phyloP scores from a whole-genome alignment of 2,329 filamentous ascomycete genomes.

The Colletotrichum horii region DNA sequence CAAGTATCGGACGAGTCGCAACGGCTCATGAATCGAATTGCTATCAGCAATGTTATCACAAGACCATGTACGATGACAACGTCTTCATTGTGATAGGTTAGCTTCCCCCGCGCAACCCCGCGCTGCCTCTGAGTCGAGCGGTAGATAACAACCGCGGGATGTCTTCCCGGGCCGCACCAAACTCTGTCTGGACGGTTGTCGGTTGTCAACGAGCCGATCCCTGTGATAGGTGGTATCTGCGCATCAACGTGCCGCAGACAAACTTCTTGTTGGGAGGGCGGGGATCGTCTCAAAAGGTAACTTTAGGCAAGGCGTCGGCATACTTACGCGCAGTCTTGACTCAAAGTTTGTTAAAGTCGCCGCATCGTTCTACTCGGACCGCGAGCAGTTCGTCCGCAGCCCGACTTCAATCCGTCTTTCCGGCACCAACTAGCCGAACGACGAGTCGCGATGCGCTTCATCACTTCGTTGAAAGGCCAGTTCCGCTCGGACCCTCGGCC shows the following conservation, averaged over 20 bases:
- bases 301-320: not conserved
- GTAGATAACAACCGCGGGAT: not conserved
- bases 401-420: not conserved
- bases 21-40: not conserved
- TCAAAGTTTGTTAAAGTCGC: not conserved
- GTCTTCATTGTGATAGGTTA: not conserved
- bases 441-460: not conserved
- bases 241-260: not conserved
- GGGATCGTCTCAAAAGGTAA: not conserved
- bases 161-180: not conserved
- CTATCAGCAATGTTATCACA: not conserved
- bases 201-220: not conserved
- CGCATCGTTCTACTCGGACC: not conserved
- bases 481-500: not conserved
- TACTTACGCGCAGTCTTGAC: not conserved
- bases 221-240: not conserved
- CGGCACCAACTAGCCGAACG: not conserved
- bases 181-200: not conserved
- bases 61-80: constrained; percentile 3
- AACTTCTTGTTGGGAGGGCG: not conserved
- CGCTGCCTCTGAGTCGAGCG: not conserved
- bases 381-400: not conserved
- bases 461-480: not conserved
- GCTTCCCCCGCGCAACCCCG: not conserved
- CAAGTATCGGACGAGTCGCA: not conserved